phyloP scores from a whole-genome alignment of 1,139 yeast species.

The Blastobotrys raffinosifermentans region DNA sequence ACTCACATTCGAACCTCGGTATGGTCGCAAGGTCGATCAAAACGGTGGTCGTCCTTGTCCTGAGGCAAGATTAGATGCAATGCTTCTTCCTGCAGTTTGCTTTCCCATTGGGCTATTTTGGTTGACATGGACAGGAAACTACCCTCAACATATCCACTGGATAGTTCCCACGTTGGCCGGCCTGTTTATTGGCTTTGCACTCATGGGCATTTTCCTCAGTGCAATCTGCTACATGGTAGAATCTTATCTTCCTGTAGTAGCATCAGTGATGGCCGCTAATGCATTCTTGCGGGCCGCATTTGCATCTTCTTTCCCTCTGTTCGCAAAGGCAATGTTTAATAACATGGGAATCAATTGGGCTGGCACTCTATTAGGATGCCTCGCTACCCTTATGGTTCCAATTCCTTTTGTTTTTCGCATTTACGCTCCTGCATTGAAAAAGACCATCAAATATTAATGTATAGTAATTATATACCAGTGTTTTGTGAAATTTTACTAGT shows the following conservation, averaged over 20 bases:
- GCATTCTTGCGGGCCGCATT: slow-evolving; percentile 70
- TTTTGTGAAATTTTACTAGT: too few species aligned
- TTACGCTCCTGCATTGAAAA: slow-evolving; percentile 44
- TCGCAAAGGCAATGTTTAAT: slow-evolving; percentile 64
- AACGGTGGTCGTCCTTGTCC: slow-evolving; percentile 48
- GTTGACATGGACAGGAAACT: slow-evolving; percentile 81
- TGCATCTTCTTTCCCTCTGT: slow-evolving; percentile 74
- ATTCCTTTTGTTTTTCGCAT: slow-evolving; percentile 64
- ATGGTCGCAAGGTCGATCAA: slow-evolving; percentile 22
- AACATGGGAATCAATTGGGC: slow-evolving; percentile 77
- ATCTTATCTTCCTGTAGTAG: slow-evolving; percentile 68
- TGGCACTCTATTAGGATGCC: slow-evolving; percentile 61
- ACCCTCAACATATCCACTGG: slow-evolving; percentile 63
- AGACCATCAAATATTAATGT: slow-evolving; percentile 5
- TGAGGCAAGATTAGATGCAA: slow-evolving; percentile 70
- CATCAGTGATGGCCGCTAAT: slow-evolving; percentile 87
- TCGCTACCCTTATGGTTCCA: slow-evolving; percentile 57
- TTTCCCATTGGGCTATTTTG: slow-evolving; percentile 75
- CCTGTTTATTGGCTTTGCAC: slow-evolving; percentile 62
- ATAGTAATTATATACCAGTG: background rate
- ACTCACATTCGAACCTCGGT: slow-evolving; percentile 22
- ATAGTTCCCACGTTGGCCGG: slow-evolving; percentile 74
- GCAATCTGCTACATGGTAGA: slow-evolving; percentile 74
- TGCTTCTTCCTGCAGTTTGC: slow-evolving; percentile 58
- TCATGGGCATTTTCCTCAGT: slow-evolving; percentile 67